Evolutionary conservation across 1,284 basidiomycete species (phyloP).

Genomic region (Meira nashicola): DNA sequence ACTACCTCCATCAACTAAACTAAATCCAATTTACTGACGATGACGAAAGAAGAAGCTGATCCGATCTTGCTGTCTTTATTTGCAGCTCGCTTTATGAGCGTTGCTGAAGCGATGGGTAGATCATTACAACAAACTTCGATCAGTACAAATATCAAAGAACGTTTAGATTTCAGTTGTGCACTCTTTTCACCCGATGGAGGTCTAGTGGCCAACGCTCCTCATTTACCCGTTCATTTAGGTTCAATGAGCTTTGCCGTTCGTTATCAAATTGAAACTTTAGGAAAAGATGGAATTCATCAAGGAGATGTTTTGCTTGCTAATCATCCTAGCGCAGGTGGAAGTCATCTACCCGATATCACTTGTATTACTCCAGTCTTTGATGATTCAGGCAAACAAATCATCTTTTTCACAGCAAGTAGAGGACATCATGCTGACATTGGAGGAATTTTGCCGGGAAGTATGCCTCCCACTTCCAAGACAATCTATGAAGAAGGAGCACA

Average conservation of each 20-base stretch:
- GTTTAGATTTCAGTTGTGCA: constrained; percentile 79
- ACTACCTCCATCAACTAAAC: too few relatives aligned
- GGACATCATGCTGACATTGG: constrained; percentile 65
- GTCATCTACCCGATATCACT: constrained; percentile 67
- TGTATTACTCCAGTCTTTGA: constrained; percentile 83
- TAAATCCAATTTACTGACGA: too few relatives aligned
- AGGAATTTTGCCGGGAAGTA: constrained; percentile 74
- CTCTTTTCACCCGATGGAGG: constrained; percentile 85
- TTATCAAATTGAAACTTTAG: constrained; percentile 75
- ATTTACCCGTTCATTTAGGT: constrained; percentile 66
- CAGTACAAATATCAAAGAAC: constrained; percentile 83
- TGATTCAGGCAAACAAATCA: constrained; percentile 60
- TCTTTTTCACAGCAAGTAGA: constrained; percentile 85
- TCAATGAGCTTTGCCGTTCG: constrained; percentile 67
- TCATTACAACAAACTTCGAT: constrained; percentile 81
- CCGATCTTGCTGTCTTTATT: constrained; percentile 83
- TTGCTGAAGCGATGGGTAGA: constrained; percentile 86
- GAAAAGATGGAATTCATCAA: constrained; percentile 58
- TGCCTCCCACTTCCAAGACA: constrained; percentile 86
- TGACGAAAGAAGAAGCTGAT: constrained; percentile 59
- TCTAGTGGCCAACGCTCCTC: constrained; percentile 81
- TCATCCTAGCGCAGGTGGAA: constrained; percentile 77
- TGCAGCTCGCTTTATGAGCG: constrained; percentile 85
- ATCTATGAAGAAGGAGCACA: constrained; percentile 92
- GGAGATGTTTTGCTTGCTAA: constrained; percentile 89